Percentiles rank a stretch among this genome's conserved stretches.
Evolutionary conservation across 345 rosid genomes (phyloP).

Genomic region (Brassica carinata): DNA sequence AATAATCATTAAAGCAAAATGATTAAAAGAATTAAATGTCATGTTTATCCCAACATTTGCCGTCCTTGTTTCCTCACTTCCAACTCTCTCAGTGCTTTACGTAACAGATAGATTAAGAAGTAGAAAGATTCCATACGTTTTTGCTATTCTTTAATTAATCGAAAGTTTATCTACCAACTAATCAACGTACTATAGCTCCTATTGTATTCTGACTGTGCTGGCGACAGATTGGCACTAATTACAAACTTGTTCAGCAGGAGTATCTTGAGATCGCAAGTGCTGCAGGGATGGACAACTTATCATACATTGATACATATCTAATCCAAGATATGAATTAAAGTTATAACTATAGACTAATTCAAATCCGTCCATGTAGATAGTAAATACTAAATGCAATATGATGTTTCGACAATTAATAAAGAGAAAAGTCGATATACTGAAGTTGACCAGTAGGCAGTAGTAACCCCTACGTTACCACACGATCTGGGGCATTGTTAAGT

Average conservation of each 20-base stretch:
- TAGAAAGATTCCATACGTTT: slow-evolving; percentile 45
- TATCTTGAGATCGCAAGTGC: neutral
- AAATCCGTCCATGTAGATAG: neutral
- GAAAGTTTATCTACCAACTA: slow-evolving; percentile 14
- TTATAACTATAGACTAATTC: neutral
- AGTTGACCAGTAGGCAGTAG: neutral
- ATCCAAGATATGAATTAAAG: neutral
- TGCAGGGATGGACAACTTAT: neutral
- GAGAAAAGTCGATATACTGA: neutral
- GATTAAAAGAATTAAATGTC: slow-evolving; percentile 39
- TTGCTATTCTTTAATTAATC: slow-evolving; percentile 16
- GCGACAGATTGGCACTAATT: slow-evolving; percentile 19
- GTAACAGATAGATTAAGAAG: slow-evolving; percentile 27
- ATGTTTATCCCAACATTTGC: slow-evolving; percentile 45
- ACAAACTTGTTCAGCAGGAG: neutral
- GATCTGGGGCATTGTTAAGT: neutral
- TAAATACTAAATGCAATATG: neutral
- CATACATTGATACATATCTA: neutral
- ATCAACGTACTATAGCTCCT: neutral
- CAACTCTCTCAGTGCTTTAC: slow-evolving; percentile 39
- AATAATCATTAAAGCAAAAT: slow-evolving; percentile 17
- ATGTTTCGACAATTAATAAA: neutral
- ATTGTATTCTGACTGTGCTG: slow-evolving; percentile 9
- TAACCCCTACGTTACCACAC: slow-evolving; percentile 24
- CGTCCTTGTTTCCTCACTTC: slow-evolving; percentile 42